Evolutionary conservation across 805 yeast genomes (phyloP).

Genomic region (Candida namnaoensis): DNA sequence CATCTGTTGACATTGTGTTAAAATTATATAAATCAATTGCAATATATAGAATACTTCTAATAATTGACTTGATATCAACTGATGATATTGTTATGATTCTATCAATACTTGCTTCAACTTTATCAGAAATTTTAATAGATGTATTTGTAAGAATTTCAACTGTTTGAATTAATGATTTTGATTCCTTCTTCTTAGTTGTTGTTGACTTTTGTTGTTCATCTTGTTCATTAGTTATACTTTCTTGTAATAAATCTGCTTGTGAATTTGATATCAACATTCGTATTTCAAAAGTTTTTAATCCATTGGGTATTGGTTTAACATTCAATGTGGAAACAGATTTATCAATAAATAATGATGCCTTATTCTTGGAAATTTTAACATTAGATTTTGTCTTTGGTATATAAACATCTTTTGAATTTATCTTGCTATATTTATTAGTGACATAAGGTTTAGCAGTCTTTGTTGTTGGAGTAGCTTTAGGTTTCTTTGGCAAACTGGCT

Average conservation of each 20-base stretch:
- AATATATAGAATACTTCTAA: not conserved
- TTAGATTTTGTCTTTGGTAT: not conserved
- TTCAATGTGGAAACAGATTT: not conserved
- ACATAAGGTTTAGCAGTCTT: no score
- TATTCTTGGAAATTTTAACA: not conserved
- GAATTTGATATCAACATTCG: constrained; percentile 4
- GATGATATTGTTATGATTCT: constrained; percentile 5
- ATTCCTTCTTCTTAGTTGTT: not conserved
- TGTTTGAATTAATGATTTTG: not conserved
- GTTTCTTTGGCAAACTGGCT: not conserved
- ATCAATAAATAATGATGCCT: not conserved
- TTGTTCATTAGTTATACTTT: not conserved
- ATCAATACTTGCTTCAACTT: constrained; percentile 7
- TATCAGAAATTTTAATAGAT: constrained; percentile 1
- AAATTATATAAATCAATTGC: not conserved
- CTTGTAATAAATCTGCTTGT: constrained; percentile 6
- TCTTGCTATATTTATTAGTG: no score
- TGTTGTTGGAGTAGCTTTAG: not conserved
- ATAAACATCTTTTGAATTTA: not conserved
- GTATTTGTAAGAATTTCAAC: constrained; percentile 2
- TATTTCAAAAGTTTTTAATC: no score
- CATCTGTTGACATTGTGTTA: not conserved
- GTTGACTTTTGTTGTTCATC: not conserved
- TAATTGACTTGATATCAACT: constrained; percentile 1
- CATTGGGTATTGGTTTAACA: not conserved